Base-by-base conservation (phyloP, 1,284 basidiomycete genomes). In the Malassezia dermatis region DNA sequence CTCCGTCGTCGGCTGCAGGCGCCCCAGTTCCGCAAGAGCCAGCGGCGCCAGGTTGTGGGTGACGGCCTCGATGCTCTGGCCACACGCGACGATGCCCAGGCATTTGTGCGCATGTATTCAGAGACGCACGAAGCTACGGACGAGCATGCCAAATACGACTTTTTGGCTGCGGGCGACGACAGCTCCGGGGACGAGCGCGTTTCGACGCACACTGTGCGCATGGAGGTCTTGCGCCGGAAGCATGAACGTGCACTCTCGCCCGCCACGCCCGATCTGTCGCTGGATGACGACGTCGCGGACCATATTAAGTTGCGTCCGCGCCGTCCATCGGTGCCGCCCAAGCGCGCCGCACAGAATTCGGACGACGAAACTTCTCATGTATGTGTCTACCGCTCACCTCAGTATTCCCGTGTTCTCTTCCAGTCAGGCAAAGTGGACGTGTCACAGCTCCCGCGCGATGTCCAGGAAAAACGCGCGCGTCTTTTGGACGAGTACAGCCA, bases 31-130 rank as follows among this genome's bases (percentile, higher is more conserved):
- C 60, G 64, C 45, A 63, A 64, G 58, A 34, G 65, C 1, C 64
- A 66, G 54, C 46, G 65, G 13, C 61, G 66, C 21, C 62, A 62
- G 4, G 62, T 59, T 3, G 61, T 65, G 28, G 44, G 56, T 4
- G 69, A 71, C 42, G 66, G 61, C 6, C 57, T 71, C 59, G 67
- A 71, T 23, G 51, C 48, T 3, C 48, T 71, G 1, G 65, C 60
- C 0, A 60, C 28, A 4, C 58, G 61, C 35, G 62, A 67, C n/a
- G 67, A 69, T 31, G 56, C 63, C 5, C 52, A 58, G 26, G 63
- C 69, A 11, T 71, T 71, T 51, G 61, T 71, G 7, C 43, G 55
- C 17, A 52, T 51, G 3, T 71, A 71, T 42, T 53, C 48, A 3
- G 63, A 60, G 34, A 64, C 66, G 43, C 67, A 67, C 40, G 24